Base-by-base conservation (phyloP, 768 basidiomycete species). In the Pilatotrama ljubarskyi region DNA sequence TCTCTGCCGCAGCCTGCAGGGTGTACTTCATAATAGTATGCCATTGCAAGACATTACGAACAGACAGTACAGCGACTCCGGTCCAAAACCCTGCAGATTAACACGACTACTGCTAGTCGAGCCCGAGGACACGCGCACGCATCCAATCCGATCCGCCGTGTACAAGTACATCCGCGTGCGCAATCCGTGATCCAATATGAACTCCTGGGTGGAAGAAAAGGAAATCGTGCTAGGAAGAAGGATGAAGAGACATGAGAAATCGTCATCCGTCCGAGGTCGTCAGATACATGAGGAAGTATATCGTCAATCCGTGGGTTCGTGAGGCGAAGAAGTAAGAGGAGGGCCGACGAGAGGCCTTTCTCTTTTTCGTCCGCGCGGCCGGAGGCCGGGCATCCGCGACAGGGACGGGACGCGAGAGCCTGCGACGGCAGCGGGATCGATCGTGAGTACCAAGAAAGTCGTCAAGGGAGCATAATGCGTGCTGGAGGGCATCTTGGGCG, bases 91-190 rank as follows among this genome's bases (percentile, higher is more conserved):
- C 47, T 44, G 37, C 47, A 48, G 52, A 60, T 46, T 46, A 32
- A 42, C 54, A 44, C 60, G 60, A 54, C 47, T 55, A 60, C 59
- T 55, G 37, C 51, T 49, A 58, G 57, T 54, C 51, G 59, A 52
- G 35, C 52, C 59, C 46, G 17, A 35, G 36, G 24, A 46, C 44
- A 32, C 46, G 36, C 46, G 53, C 36, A 44, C 25, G 10, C 52
- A 44, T 54, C 48, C 52, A 17, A 41, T 42, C 52, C 52, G 8
- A 26, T 55, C 41, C 54, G 18, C 48, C 18, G 5, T 7, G 49
- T 46, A 61, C 43, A 56, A 51, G 50, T 61, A 61, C 60, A 61
- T 47, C 60, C 54, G 55, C 54, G 26, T 43, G 54, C 49, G 53
- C 55, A 35, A 57, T 57, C 55, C 60, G 44, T 52, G 41, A 52